Base-by-base conservation (phyloP, 805 yeast species). In the Pichia pseudocactophila region DNA sequence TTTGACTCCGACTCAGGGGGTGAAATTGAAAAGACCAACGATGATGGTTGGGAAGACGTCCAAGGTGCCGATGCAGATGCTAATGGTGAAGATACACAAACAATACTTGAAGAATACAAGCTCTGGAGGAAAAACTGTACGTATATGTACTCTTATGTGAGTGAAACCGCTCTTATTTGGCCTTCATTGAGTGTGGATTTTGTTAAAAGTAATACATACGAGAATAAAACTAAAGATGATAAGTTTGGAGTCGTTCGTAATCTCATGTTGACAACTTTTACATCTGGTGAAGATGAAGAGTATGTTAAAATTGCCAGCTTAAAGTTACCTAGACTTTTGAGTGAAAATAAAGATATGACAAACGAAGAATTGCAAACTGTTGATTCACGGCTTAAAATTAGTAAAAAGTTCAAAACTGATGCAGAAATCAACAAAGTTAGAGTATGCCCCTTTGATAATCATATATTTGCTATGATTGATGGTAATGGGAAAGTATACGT, bases 41-140 rank as follows among this genome's bases (percentile, higher is more conserved):
- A 25, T 22, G 39, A 17, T 10, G 37, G 33, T 12, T 32, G 19
- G 35, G 35, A 32, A 16, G 35, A 32, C 9, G 41, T 6, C 4
- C 30, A 31, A 13, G 30, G 11, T 11, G 40, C 19, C 5, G 36
- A 32, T 3, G 40, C 19, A 3, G 36, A 32, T 3, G 44, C 30
- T 3, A 42, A 48, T 18, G 43, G 46, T 6, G 54, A 46, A 15
- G 43, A 44, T 11, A 45, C 40, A 8, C 39, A 41, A 26, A 65
- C 75, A 12, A 71, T 76, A 41, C 64, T 74, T 46, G 80, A 75
- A 50, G 94, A 84, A 57, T 83, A 84, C 56, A 78, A 80, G 46
- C 59, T 83, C 48, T 84, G 95, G 95, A 71, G 85, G 46, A 76
- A 82, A 54, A 84, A 82, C 54, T 83, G 89, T 50, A 80, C 84